These are phyloP conservation scores for Tolypocladium ovalisporum DNA, from an alignment of 2,329 filamentous ascomycete genomes.

Conservation along the genomic window DNA sequence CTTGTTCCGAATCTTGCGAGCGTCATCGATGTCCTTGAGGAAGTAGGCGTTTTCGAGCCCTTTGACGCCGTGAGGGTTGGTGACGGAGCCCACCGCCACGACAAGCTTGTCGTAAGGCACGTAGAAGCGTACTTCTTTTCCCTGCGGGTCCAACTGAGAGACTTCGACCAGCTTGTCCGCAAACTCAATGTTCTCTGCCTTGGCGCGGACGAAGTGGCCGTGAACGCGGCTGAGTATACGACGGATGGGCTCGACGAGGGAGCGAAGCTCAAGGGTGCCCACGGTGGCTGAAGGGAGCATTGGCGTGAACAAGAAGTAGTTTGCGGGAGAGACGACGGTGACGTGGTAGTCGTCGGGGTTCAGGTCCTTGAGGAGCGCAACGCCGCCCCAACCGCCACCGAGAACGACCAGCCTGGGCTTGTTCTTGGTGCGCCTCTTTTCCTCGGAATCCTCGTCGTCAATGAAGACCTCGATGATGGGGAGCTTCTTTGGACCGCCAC, in stretches of 20 bases:
- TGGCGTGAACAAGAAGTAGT: conserved; percentile 96
- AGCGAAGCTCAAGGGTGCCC: conserved; percentile 83
- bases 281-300: conserved; percentile 97
- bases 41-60: conserved; percentile 91
- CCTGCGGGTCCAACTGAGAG: conserved; percentile 57
- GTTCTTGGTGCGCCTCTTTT: conserved; percentile 60
- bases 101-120: conserved; percentile 96
- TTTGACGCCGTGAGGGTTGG: conserved; percentile 92
- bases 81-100: conserved; percentile 80
- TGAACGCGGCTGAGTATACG: conserved; percentile 66
- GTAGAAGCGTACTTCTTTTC: conserved; percentile 75
- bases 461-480: conserved; percentile 82
- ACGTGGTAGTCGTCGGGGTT: conserved; percentile 91
- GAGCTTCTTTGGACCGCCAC: conserved; percentile 87
- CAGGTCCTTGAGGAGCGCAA: conserved; percentile 81
- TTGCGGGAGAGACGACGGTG: conserved; percentile 85
- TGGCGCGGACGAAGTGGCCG: conserved; percentile 84
- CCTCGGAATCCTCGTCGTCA: conserved; percentile 73
- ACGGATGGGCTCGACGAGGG: conserved; percentile 84
- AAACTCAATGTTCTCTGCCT: conserved; percentile 83
- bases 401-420: conserved; percentile 91
- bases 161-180: conserved; percentile 85
- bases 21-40: conserved; percentile 90
- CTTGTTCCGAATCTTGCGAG: conserved; percentile 76
- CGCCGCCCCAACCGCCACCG: conserved; percentile 90